Evolutionary conservation across 163 green algal genomes (phyloP).

Genomic region (Chlamydomonas reinhardtii): DNA sequence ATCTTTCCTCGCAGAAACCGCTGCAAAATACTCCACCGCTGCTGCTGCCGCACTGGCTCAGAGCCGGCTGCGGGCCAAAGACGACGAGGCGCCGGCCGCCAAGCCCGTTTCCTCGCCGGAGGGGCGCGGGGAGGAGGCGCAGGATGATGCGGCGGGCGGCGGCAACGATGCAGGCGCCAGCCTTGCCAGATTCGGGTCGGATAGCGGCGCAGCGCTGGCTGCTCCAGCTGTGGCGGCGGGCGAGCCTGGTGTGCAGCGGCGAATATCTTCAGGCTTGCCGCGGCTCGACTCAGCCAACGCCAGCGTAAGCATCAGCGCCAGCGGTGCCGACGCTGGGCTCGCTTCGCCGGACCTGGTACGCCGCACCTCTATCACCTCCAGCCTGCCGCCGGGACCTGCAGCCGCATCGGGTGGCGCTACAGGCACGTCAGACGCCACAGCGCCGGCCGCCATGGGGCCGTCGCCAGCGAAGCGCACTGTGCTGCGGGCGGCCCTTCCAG

Average conservation of each 20-base stretch:
- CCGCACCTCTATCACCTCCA: not conserved
- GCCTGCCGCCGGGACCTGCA: constrained; percentile 1
- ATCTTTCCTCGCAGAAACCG: constrained; percentile 77
- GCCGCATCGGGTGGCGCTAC: not conserved
- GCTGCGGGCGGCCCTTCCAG: not conserved
- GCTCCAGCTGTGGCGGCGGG: not conserved
- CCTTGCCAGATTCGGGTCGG: not conserved
- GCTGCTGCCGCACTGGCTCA: constrained; percentile 68
- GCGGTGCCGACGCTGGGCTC: not conserved
- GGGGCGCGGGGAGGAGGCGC: not conserved
- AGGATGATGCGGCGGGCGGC: not conserved
- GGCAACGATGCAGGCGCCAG: not conserved
- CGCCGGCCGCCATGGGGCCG: not conserved
- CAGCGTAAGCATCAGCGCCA: constrained; percentile 7
- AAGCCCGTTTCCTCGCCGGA: constrained; percentile 4
- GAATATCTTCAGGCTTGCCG: not conserved
- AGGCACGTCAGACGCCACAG: not conserved
- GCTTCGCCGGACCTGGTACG: not conserved
- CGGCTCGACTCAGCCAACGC: constrained; percentile 65
- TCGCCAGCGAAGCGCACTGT: constrained; percentile 9
- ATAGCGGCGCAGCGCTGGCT: not conserved
- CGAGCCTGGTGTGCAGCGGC: constrained; percentile 12
- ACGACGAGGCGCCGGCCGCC: constrained; percentile 21
- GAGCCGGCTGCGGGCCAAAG: constrained; percentile 1
- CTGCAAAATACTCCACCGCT: constrained; percentile 86